Conservation (phyloP, 1,284 basidiomycete species). For the Phenoliferia sp. region DNA sequence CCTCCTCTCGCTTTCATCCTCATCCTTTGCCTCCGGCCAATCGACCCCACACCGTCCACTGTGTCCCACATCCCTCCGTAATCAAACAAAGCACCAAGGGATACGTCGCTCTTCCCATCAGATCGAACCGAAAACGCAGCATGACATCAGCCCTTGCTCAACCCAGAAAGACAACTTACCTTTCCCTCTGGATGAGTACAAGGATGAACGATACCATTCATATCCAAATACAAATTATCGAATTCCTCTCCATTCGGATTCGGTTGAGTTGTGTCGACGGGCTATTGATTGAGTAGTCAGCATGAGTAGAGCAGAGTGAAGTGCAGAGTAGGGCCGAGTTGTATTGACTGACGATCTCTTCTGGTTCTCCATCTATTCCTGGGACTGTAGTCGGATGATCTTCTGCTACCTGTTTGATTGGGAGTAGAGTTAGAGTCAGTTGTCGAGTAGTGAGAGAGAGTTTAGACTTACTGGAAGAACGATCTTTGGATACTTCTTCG, state of each 20-base stretch:
- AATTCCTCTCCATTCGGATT: constrained; percentile 98
- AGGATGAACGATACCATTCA: constrained; percentile 93
- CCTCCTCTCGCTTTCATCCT: no score
- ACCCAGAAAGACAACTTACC: constrained; percentile 45
- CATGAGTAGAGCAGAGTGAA: neutral
- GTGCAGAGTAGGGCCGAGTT: neutral
- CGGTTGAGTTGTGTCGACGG: constrained; percentile 71
- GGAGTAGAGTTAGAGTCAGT: neutral
- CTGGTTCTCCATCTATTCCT: constrained; percentile 54
- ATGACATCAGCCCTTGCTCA: neutral
- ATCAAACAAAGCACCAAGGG: no score
- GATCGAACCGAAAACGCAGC: neutral
- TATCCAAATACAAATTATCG: constrained; percentile 91
- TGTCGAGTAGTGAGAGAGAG: constrained; percentile 52
- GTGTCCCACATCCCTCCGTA: no score
- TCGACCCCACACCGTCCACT: no score
- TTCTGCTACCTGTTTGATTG: constrained; percentile 60
- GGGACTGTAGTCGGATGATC: constrained; percentile 65
- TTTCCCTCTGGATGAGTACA: constrained; percentile 98
- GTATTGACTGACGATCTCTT: constrained; percentile 49
- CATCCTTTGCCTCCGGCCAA: no score
- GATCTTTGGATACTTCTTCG: constrained; percentile 83
- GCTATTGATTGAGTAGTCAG: constrained; percentile 39
- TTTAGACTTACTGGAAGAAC: constrained; percentile 52
- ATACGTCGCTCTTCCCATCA: neutral